Base-by-base conservation (phyloP, 495 filamentous ascomycete species). In the Lasiosphaeria miniovina region DNA sequence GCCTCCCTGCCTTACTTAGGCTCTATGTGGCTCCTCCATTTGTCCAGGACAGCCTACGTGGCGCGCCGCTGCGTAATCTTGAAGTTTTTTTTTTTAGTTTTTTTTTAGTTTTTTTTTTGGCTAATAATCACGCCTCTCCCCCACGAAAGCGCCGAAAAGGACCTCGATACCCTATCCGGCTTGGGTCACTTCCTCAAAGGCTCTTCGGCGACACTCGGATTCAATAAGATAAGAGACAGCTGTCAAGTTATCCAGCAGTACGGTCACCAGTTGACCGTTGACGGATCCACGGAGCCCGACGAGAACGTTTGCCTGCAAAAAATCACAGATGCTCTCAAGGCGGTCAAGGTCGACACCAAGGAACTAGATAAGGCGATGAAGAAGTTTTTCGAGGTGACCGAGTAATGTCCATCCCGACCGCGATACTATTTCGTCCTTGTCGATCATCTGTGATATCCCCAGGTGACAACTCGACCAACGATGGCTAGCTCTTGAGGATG, bases 241-340 rank as follows among this genome's bases (percentile, higher is more conserved):
- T 98, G 94, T 72, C 93, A 97, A 74, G 90, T 95, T 80, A 96
- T 98, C 65, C 94, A 98, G 72, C 88, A 97, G 70, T 95, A 85
- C 66, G 94, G 95, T 49, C 85, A 86, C 64, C 77, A 79, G 54
- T 88, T 90, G 71, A 91, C 90, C 62, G 87, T 93, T 52, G 86
- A 84, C 15, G 91, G 93, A n/a, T 76, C 70, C 6, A 73, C 73
- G 9, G 84, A 89, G 61, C 78, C 84, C 58, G 83, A 94, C 61
- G 78, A 87, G 49, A 70, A 82, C 3, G 70, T 82, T 40, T 90
- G 86, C 61, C 79, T 97, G 35, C 70, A 81, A 55, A 82, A 82
- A 50, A 90, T 96, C 62, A 76, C 78, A 62, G 81, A 83, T 45
- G 91, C 88, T 8, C 76, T 98, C 64, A 75, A 77, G 46, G 75